Conservation (phyloP, 1,139 yeast genomes). For the Geotrichum candidum region DNA sequence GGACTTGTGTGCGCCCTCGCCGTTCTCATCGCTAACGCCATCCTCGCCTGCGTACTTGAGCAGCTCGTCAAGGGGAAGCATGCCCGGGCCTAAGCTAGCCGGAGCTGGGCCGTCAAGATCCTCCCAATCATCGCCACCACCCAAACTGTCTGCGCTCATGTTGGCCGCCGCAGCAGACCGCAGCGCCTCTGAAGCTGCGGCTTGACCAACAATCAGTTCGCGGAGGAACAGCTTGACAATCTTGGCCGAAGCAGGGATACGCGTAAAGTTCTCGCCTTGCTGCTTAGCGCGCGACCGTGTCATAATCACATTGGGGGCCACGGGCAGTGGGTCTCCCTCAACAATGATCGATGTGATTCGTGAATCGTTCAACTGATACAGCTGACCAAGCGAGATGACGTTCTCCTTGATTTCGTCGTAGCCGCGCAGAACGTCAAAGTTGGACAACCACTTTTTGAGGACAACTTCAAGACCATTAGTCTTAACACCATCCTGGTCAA, state of each 20-base stretch:
- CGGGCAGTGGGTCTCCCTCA: conserved; percentile 70
- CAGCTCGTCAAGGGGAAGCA: conserved; percentile 12
- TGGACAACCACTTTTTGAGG: conserved; percentile 72
- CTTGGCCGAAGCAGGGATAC: conserved; percentile 62
- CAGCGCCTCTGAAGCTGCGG: conserved; percentile 16
- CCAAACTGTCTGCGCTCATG: conserved; percentile 23
- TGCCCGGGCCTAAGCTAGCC: conserved; percentile 7
- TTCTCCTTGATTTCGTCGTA: conserved; percentile 66
- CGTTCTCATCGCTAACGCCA: conserved; percentile 27
- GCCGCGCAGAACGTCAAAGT: conserved; percentile 78
- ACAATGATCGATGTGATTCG: conserved; percentile 51
- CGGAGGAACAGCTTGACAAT: conserved; percentile 63
- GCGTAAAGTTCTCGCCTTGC: conserved; percentile 54
- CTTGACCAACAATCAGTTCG: conserved; percentile 50
- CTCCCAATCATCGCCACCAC: conserved; percentile 62
- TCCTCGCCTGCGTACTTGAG: conserved; percentile 30
- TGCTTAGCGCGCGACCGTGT: conserved; percentile 71
- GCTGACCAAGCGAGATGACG: conserved; percentile 60
- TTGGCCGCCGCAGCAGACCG: conserved; percentile 25
- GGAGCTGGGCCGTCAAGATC: conserved; percentile 47
- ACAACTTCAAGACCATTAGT: conserved; percentile 43
- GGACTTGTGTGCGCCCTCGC: conserved; percentile 27
- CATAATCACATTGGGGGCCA: conserved; percentile 55
- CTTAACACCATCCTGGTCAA: neutral
- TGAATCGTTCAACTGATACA: conserved; percentile 54